Evolutionary conservation across 768 basidiomycete genomes (phyloP).

Genomic region (Coprinopsis sp.): DNA sequence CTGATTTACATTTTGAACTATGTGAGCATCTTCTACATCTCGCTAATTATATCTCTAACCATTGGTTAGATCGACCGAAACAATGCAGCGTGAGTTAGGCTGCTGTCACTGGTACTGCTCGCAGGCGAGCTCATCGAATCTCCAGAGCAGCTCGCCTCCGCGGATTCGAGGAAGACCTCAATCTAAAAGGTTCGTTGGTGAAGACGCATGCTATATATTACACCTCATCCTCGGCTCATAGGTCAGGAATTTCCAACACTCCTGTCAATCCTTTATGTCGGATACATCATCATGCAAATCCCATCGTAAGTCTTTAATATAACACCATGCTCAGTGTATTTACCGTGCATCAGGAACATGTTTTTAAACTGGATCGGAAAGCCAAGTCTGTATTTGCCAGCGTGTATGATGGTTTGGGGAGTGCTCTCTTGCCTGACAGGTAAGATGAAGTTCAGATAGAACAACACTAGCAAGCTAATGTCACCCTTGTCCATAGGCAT

Average conservation of each 20-base stretch:
- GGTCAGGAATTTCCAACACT: conserved; percentile 62
- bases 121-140: not conserved
- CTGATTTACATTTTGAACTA: conserved; percentile 51
- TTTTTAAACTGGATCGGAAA: conserved; percentile 63
- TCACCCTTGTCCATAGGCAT: conserved; percentile 34
- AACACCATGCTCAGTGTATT: not conserved
- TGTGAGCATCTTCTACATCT: conserved; percentile 19
- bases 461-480: too few relatives aligned
- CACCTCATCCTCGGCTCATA: not conserved
- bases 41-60: conserved; percentile 4
- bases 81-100: conserved; percentile 53
- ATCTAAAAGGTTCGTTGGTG: conserved; percentile 37
- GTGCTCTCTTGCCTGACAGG: conserved; percentile 51
- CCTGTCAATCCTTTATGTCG: conserved; percentile 64
- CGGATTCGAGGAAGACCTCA: conserved; percentile 67
- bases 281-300: conserved; percentile 77
- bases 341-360: conserved; percentile 53
- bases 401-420: conserved; percentile 77
- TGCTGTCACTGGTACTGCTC: not conserved
- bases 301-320: conserved; percentile 55
- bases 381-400: conserved; percentile 65
- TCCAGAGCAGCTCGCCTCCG: conserved; percentile 64
- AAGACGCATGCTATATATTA: not conserved
- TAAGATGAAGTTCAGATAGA: conserved; percentile 18
- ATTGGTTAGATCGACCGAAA: conserved; percentile 63